These are phyloP conservation scores for Globisporangium nodosum DNA, from an alignment of 352 stramenopile genomes.

Conservation along the genomic window DNA sequence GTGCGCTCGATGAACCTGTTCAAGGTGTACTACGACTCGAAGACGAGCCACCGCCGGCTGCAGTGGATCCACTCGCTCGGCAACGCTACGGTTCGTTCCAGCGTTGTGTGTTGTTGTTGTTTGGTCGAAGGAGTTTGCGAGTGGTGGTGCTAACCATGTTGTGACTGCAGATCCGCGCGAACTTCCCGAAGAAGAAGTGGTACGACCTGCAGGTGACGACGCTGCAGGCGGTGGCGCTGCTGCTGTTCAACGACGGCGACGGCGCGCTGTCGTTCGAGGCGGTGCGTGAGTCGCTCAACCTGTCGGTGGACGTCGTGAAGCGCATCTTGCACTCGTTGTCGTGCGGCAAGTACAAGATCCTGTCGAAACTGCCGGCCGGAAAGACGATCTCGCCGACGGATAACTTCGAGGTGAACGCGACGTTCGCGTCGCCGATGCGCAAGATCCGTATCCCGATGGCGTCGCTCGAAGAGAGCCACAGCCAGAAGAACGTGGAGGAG, in stretches of 20 bases:
- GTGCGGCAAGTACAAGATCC: conserved; percentile 98
- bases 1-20: conserved; percentile 96
- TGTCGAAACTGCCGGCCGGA: conserved; percentile 90
- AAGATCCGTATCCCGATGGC: conserved; percentile 99
- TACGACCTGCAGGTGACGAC: conserved; percentile 98
- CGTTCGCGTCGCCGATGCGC: conserved; percentile 94
- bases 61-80: conserved; percentile 96
- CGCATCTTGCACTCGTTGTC: conserved; percentile 97
- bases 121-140: neutral
- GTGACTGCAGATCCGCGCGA: conserved; percentile 48
- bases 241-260: conserved; percentile 92
- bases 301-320: conserved; percentile 96
- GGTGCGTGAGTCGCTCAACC: conserved; percentile 90
- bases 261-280: conserved; percentile 87
- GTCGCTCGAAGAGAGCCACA: conserved; percentile 97
- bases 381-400: conserved; percentile 96
- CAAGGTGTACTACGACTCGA: conserved; percentile 93
- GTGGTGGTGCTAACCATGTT: neutral
- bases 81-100: conserved; percentile 89
- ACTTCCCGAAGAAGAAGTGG: conserved; percentile 86
- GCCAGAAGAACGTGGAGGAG: conserved; percentile 97
- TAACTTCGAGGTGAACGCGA: conserved; percentile 92
- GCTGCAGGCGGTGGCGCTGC: conserved; percentile 94
- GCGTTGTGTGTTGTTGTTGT: neutral
- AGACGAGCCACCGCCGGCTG: conserved; percentile 93